Percentiles rank a stretch among this genome's conserved stretches.
Evolutionary conservation across 1,284 basidiomycete genomes (phyloP).

Genomic region (Exobasidium rhododendri): DNA sequence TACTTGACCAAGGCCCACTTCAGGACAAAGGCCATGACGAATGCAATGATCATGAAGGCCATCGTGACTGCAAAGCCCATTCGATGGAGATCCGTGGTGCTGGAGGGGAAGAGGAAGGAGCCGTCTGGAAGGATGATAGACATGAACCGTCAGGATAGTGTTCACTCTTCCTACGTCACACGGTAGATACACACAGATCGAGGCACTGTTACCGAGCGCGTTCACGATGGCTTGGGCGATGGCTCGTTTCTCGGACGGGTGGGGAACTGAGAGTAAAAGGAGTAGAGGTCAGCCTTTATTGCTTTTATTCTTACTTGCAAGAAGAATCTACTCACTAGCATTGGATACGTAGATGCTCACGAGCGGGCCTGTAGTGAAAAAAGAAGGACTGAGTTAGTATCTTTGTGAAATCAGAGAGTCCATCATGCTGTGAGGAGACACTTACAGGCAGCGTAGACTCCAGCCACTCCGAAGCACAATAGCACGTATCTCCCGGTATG

Average conservation of each 20-base stretch:
- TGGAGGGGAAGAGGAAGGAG: conserved; percentile 21
- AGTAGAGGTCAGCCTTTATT: too few relatives aligned
- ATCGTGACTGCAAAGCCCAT: conserved; percentile 21
- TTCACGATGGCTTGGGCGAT: conserved; percentile 56
- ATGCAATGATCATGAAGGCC: conserved; percentile 20
- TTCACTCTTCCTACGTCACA: too few relatives aligned
- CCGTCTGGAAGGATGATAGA: conserved; percentile 8
- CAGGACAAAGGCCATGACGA: conserved; percentile 15
- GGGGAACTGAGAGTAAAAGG: too few relatives aligned
- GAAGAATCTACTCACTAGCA: too few relatives aligned
- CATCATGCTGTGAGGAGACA: not conserved
- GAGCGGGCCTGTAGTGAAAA: too few relatives aligned
- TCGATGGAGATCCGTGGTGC: conserved; percentile 13
- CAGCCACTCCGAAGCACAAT: conserved; percentile 58
- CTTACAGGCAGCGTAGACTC: conserved; percentile 57
- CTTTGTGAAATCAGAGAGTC: not conserved
- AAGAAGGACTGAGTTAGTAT: conserved; percentile 49
- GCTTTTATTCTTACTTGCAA: too few relatives aligned
- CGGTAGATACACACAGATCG: conserved; percentile 18
- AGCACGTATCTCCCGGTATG: conserved; percentile 58
- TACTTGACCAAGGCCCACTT: conserved; percentile 6
- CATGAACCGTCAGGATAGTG: not conserved
- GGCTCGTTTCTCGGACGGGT: conserved; percentile 57
- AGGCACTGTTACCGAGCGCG: conserved; percentile 21
- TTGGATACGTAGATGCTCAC: conserved; percentile 56